Evolutionary conservation across 1,284 basidiomycete genomes (phyloP).

Genomic region (Rhizopogon parksii): DNA sequence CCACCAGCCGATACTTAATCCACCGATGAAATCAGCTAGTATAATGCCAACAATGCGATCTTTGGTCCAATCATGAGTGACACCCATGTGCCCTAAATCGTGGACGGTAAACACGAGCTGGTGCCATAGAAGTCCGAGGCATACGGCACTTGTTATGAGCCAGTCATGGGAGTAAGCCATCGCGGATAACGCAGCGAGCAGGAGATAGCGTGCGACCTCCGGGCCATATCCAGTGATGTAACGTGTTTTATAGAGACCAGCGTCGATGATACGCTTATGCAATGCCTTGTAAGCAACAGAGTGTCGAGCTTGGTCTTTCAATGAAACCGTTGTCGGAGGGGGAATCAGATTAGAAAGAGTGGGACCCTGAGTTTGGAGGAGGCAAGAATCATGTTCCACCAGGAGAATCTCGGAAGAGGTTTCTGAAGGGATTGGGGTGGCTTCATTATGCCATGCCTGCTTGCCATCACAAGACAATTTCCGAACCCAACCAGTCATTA

Average conservation of each 20-base stretch:
- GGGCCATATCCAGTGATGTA: conserved; percentile 87
- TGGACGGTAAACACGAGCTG: conserved; percentile 91
- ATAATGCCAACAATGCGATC: conserved; percentile 80
- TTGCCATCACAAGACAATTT: conserved; percentile 38
- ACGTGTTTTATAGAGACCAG: conserved; percentile 81
- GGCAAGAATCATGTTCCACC: conserved; percentile 33
- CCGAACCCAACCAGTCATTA: conserved; percentile 77
- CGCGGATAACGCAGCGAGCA: conserved; percentile 56
- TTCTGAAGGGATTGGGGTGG: conserved; percentile 37
- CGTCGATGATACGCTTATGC: conserved; percentile 68
- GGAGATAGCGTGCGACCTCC: conserved; percentile 72
- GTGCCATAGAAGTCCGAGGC: conserved; percentile 89
- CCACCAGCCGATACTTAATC: conserved; percentile 97
- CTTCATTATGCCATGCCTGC: conserved; percentile 57
- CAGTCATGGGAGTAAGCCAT: conserved; percentile 61
- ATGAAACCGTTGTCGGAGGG: conserved; percentile 48
- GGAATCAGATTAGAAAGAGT: conserved; percentile 46
- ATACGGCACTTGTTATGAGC: conserved; percentile 67
- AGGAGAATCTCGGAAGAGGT: conserved; percentile 59
- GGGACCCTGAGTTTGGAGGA: conserved; percentile 32
- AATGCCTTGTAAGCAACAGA: conserved; percentile 77
- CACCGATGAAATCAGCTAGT: conserved; percentile 86
- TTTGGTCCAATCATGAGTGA: conserved; percentile 80
- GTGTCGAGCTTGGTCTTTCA: conserved; percentile 61
- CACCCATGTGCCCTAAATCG: conserved; percentile 91